Percentiles rank a stretch among this genome's conserved stretches.
These are phyloP conservation scores for Phenoliferia sp. DNA, from an alignment of 1,284 basidiomycete species.

Conservation along the genomic window DNA sequence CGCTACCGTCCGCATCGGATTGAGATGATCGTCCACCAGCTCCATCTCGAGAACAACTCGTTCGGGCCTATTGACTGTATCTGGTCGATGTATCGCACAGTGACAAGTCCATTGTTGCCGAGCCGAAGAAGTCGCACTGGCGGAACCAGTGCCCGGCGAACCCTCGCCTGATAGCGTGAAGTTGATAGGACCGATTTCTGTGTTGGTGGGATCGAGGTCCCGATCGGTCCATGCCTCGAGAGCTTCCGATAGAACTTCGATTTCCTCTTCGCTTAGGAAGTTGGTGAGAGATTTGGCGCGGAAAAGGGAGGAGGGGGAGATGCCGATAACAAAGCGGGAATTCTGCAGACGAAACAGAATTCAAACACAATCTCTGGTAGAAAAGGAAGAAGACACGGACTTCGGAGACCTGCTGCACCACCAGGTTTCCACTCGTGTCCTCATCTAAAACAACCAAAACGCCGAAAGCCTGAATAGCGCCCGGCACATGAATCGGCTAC, in stretches of 20 bases:
- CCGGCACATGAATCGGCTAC: slow-evolving; percentile 73
- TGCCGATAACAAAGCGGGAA: slow-evolving; percentile 62
- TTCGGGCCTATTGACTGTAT: slow-evolving; percentile 37
- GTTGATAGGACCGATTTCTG: slow-evolving; percentile 39
- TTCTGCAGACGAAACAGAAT: slow-evolving; percentile 48
- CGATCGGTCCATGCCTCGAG: slow-evolving; percentile 32
- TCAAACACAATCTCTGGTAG: neutral
- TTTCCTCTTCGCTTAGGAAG: slow-evolving; percentile 63
- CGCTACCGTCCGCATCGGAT: slow-evolving; percentile 52
- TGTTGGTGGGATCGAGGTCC: slow-evolving; percentile 18
- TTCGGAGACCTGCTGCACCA: slow-evolving; percentile 77
- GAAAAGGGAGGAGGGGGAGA: slow-evolving; percentile 73
- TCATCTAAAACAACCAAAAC: slow-evolving; percentile 73
- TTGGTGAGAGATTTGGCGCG: slow-evolving; percentile 70
- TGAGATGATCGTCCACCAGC: slow-evolving; percentile 59
- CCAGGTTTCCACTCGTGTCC: slow-evolving; percentile 55
- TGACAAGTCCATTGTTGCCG: slow-evolving; percentile 59
- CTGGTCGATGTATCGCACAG: slow-evolving; percentile 71
- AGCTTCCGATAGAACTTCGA: slow-evolving; percentile 64
- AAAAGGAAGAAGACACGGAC: slow-evolving; percentile 44
- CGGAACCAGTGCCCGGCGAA: neutral
- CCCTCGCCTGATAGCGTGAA: slow-evolving; percentile 14
- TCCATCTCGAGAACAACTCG: slow-evolving; percentile 77
- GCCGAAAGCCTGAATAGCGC: slow-evolving; percentile 80
- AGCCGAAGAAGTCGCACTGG: slow-evolving; percentile 2